Conservation (phyloP, 257 asterid species). For the Thymus mandschuricus region DNA sequence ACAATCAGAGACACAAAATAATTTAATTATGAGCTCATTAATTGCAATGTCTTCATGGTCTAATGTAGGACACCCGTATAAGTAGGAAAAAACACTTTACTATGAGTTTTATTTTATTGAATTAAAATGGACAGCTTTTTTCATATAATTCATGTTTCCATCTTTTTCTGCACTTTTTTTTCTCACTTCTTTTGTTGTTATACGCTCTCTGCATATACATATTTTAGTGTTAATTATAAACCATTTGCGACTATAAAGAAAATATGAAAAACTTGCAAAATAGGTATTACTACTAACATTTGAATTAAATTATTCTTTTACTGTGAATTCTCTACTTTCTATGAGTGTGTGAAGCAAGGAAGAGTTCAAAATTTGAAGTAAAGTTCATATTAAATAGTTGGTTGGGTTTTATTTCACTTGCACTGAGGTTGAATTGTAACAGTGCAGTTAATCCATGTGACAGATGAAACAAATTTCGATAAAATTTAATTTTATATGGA, state of each 20-base stretch:
- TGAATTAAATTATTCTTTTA: background rate
- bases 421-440: background rate
- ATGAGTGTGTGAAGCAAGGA: background rate
- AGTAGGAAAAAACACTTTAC: constrained; percentile 41
- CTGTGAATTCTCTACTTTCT: background rate
- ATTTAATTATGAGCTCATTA: constrained; percentile 37
- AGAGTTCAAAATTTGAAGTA: too few species aligned
- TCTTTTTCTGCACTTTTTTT: background rate
- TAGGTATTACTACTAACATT: background rate
- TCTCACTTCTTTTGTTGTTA: background rate
- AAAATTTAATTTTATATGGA: constrained; percentile 6
- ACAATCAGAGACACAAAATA: constrained; percentile 18
- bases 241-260: background rate
- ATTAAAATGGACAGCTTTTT: background rate
- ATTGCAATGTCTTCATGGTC: constrained; percentile 42
- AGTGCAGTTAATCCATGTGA: constrained; percentile 19
- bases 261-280: background rate
- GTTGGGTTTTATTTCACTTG: background rate
- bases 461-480: constrained; percentile 26
- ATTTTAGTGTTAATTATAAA: background rate
- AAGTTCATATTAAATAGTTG: background rate
- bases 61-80: constrained; percentile 49
- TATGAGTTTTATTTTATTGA: background rate
- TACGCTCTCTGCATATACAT: background rate
- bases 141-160: constrained; percentile 8